A percentile compares a stretch with the other conserved stretches of the same genome.
phyloP scores from a whole-genome alignment of 2,329 filamentous ascomycete species.

The Colletotrichum cordylinicola region DNA sequence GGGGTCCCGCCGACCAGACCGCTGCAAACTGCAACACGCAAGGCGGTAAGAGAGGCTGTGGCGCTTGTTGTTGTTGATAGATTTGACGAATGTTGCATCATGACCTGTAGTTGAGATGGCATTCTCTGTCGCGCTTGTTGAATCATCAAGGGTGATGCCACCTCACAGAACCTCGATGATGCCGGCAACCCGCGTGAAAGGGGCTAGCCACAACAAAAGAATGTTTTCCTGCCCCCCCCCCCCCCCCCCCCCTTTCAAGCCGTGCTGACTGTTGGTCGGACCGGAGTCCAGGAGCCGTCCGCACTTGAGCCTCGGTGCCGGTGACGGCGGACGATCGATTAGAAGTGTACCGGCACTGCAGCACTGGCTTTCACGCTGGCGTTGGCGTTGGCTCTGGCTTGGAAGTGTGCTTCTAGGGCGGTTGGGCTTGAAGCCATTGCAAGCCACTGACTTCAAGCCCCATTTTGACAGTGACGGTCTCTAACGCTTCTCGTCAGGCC shows the following conservation, averaged over 20 bases:
- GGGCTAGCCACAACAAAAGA: neutral
- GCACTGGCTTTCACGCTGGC: neutral
- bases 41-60: conserved; percentile 1
- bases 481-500: conserved; percentile 4
- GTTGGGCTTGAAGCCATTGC: neutral
- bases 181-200: conserved; percentile 1
- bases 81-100: neutral
- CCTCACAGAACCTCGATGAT: conserved; percentile 11
- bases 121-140: neutral
- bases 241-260: neutral
- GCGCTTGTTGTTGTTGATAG: conserved; percentile 1
- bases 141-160: conserved; percentile 10
- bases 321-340: neutral
- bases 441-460: conserved; percentile 18
- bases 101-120: conserved; percentile 10
- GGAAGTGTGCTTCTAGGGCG: neutral
- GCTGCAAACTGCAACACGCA: neutral
- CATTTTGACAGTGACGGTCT: conserved; percentile 10
- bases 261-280: neutral
- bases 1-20: neutral
- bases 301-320: neutral
- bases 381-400: neutral
- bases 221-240: neutral
- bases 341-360: neutral
- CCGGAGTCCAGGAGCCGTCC: neutral